Evolutionary conservation across 257 asterid species (phyloP), one percentile per base, ranked within the genome.

Genomic region (Solanum neorickii): DNA sequence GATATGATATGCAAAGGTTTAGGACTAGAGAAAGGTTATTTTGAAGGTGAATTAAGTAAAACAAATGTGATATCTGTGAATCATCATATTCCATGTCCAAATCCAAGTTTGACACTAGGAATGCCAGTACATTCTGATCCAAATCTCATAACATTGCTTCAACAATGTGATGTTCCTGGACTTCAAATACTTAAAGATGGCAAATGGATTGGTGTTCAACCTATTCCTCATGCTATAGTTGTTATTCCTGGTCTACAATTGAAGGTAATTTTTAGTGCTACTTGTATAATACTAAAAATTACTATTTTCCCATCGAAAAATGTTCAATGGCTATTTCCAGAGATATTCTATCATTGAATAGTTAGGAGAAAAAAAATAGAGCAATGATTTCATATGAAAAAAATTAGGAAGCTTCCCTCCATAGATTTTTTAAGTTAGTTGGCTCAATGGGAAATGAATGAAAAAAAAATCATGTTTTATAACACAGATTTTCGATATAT

Each of bases 61-160:
- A 92, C 33, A 42, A 94, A 93, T 7, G 18, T 90, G 14, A 2
- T 94, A 49, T 92, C 95, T 2, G 94, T 92, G 41, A 96, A 95
- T 90, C 89, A 94, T 85, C 95, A 96, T 33, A 93, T 94, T 8
- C 93, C 96, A 56, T 95, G 99, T 86, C 96, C 98, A 0, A 88
- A 96, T 72, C 99, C 99, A 6, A 91, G 92, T 46, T 76, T 93
- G 56, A 94, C 98, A 2, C 80, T 95, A 25, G 99, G 98, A 74
- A 85, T 95, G 91, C 93, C 93, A 3, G 90, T 87, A 62, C 99
- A 96, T 86, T n/a, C 88, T 14, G 99, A 95, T 60, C 97, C 99
- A 3, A 93, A 93, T 72, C 94, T 96, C 70, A 91, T 95, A 12
- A 96, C 90, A 88, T 75, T 95, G 75, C 94, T 95, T 69, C 93